Base-by-base conservation (phyloP, 2,329 filamentous ascomycete species). In the Cladosporium sp. region DNA sequence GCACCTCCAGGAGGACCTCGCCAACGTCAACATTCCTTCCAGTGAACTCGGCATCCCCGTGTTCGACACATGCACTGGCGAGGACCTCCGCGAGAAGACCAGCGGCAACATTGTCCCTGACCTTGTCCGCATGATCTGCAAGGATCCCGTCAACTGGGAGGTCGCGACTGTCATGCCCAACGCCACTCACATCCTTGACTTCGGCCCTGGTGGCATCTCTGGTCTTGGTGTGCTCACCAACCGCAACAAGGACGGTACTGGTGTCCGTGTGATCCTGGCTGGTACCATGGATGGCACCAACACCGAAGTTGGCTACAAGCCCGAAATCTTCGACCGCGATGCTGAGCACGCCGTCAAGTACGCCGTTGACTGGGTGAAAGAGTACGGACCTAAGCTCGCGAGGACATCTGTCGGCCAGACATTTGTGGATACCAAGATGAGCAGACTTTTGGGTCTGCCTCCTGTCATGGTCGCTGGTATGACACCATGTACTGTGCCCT, bases 221-320 rank as follows among this genome's bases (percentile, higher is more conserved):
- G 96, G 96, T 69, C 89, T 99, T 25, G 96, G 95, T 75, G 91
- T 96, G 54, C 84, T 99, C 69, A 99, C 95, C 65, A 98, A 96
- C 84, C 92, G 95, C 73, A 99, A 98, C 86, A 99, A 99, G 84
- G 96, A 99, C 78, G 95, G 95, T 69, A 98, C 93, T 65, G 95
- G 95, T 74, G 95, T 99, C 39, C 92, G 94, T 67, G 93, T 99
- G 70, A 97, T 99, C 70, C 86, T 99, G 66, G 95, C 93, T 51
- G 95, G 96, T 69, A 87, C 92, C n/a, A 90, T 99, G 73, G 91
- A 94, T 73, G 94, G 94, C 60, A 93, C 93, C 23, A 90, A 96
- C 66, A 84, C 86, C 34, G 95, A 98, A 79, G 90, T 99, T 68
- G 95, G 95, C 64, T 99, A 97, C 84, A 99, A 99, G 85, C 91